These are phyloP conservation scores for Phaeosphaeria sp. DNA, from an alignment of 2,329 filamentous ascomycete species.

Conservation along the genomic window DNA sequence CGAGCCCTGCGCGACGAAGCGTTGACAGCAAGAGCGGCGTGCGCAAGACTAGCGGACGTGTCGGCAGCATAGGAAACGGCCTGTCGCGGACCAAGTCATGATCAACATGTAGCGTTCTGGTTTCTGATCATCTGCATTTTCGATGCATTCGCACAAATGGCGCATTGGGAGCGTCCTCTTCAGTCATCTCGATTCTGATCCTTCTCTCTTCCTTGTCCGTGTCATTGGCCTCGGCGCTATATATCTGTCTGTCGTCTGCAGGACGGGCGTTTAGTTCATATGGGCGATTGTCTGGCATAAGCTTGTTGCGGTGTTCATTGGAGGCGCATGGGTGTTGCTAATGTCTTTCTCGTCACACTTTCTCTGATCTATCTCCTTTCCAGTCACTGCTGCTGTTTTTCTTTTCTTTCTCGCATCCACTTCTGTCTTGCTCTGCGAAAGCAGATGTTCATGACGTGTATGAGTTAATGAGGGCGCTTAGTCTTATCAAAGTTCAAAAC, in stretches of 20 bases:
- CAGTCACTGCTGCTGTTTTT: constrained; percentile 14
- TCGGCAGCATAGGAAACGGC: constrained; percentile 54
- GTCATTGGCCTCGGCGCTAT: constrained; percentile 13
- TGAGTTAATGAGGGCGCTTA: constrained; percentile 32
- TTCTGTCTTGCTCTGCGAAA: constrained; percentile 29
- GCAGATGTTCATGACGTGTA: constrained; percentile 34
- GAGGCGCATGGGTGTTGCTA: constrained; percentile 23
- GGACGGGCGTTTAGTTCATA: constrained; percentile 32
- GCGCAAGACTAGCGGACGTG: constrained; percentile 59
- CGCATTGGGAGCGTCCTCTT: constrained; percentile 25
- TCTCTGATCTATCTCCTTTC: constrained; percentile 16
- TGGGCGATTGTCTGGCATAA: constrained; percentile 20
- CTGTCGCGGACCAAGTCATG: constrained; percentile 38
- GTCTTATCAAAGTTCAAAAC: constrained; percentile 21
- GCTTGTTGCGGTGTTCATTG: constrained; percentile 17
- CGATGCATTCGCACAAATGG: constrained; percentile 30
- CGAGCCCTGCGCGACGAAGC: constrained; percentile 54
- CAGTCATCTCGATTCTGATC: constrained; percentile 16
- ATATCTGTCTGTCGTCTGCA: constrained; percentile 24
- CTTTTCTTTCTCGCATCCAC: constrained; percentile 15
- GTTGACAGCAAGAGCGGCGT: constrained; percentile 58
- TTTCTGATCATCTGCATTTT: constrained; percentile 14
- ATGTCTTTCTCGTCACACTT: constrained; percentile 11
- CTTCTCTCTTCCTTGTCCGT: constrained; percentile 19
- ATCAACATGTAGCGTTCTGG: constrained; percentile 14